Percentiles rank a stretch among this genome's conserved stretches.
Evolutionary conservation across 2,329 filamentous ascomycete genomes (phyloP).

Genomic region (Pseudogymnoascus sp.): DNA sequence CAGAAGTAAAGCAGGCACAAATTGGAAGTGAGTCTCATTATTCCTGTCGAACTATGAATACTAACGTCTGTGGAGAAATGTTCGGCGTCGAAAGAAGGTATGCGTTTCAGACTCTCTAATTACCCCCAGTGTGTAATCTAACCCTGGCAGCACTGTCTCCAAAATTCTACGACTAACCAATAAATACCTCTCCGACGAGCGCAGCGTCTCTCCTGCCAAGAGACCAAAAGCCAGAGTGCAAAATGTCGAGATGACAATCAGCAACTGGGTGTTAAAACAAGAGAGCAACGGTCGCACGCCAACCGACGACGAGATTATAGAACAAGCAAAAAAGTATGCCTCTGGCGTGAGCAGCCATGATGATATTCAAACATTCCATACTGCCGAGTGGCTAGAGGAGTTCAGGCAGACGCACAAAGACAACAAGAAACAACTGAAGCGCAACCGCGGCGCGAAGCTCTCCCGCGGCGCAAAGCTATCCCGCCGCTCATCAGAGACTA

Average conservation of each 20-base stretch:
- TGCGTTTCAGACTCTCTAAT: background rate
- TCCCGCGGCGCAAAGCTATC: slow-evolving; percentile 35
- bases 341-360: slow-evolving; percentile 66
- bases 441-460: slow-evolving; percentile 24
- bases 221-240: slow-evolving; percentile 77
- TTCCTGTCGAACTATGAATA: slow-evolving; percentile 15
- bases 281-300: slow-evolving; percentile 64
- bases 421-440: slow-evolving; percentile 59
- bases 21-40: slow-evolving; percentile 65
- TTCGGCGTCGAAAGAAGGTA: slow-evolving; percentile 99
- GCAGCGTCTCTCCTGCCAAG: slow-evolving; percentile 71
- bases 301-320: slow-evolving; percentile 72
- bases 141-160: slow-evolving; percentile 75
- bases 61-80: slow-evolving; percentile 49
- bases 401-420: slow-evolving; percentile 72
- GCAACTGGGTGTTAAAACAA: slow-evolving; percentile 79
- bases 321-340: slow-evolving; percentile 77
- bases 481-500: slow-evolving; percentile 57
- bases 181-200: slow-evolving; percentile 82
- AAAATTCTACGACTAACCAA: slow-evolving; percentile 94
- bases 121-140: background rate
- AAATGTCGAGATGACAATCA: slow-evolving; percentile 85
- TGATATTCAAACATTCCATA: slow-evolving; percentile 63
- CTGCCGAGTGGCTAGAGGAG: slow-evolving; percentile 78
- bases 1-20: slow-evolving; percentile 86